A percentile compares a stretch with the other conserved stretches of the same genome.
Evolutionary conservation across 1,284 basidiomycete genomes (phyloP).

Genomic region (Ceratobasidium papillatum): DNA sequence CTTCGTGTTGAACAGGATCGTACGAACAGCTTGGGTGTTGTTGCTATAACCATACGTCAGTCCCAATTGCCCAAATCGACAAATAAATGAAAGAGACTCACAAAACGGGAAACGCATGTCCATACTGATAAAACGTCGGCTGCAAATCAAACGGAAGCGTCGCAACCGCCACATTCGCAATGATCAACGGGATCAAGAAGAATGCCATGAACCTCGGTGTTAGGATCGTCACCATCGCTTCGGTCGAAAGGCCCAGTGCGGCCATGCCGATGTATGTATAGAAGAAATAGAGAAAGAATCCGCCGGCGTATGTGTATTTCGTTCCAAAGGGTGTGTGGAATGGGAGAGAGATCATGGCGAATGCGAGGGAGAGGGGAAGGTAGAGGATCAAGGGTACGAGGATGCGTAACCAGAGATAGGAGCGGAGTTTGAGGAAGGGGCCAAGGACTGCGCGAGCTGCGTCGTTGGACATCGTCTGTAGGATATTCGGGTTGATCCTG

Average conservation of each 20-base stretch:
- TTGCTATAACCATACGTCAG: neutral
- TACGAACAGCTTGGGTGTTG: conserved; percentile 48
- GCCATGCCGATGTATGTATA: conserved; percentile 48
- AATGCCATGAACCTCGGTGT: conserved; percentile 44
- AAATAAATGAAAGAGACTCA: conserved; percentile 22
- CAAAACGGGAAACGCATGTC: conserved; percentile 54
- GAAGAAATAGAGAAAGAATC: conserved; percentile 57
- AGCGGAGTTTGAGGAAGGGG: conserved; percentile 53
- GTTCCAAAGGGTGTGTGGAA: conserved; percentile 51
- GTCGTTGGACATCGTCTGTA: conserved; percentile 52
- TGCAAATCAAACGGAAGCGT: conserved; percentile 55
- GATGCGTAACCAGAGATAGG: conserved; percentile 52
- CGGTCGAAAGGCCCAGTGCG: conserved; percentile 51
- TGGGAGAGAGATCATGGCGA: conserved; percentile 47
- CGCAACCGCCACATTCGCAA: conserved; percentile 54
- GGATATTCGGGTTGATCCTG: conserved; percentile 48
- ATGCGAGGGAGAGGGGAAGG: conserved; percentile 43
- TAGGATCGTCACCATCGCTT: conserved; percentile 47
- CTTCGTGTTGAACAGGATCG: conserved; percentile 62
- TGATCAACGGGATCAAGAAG: conserved; percentile 49
- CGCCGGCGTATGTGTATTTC: conserved; percentile 54
- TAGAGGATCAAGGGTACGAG: conserved; percentile 49
- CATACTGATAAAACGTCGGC: conserved; percentile 52
- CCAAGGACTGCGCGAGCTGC: conserved; percentile 54
- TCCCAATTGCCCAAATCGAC: neutral